Base-by-base conservation (phyloP, 192 early-diverging fungal species). In the Geranomyces michiganensis region DNA sequence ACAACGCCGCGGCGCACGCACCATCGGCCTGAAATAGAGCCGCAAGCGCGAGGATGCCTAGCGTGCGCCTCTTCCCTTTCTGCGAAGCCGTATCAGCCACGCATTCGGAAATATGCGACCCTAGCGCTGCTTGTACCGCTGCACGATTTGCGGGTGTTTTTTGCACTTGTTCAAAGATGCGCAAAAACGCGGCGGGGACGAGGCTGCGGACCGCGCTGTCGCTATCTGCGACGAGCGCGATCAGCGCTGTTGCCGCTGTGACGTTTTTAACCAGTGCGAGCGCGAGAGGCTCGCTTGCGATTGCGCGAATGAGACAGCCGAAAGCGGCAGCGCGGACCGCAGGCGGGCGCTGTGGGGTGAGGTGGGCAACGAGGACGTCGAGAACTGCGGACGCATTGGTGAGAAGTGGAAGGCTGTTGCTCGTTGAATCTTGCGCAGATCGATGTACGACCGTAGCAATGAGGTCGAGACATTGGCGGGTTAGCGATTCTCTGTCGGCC, bases 21-120 rank as follows among this genome's bases (percentile, higher is more conserved):
- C 55, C 73, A 27, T 81, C 82, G 0, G 89, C 85, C 62, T 93
- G 90, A 56, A 94, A 91, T 26, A 94, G 48, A 1, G 89, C 74
- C 0, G 81, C 82, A 9, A 93, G 66, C 0, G 92, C 86, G 24
- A 60, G 62, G 19, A 82, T 53, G 13, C 81, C 81, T 27, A 27
- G 30, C 13, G 62, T n/a, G 30, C 64, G 62, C 12, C 9, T 41
- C 15, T 60, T 60, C n/a, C n/a, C 51, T 53, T 53, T 15, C 51
- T 14, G 15, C 3, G 68, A 5, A 12, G 53, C 32, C 71, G 12
- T 32, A 60, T 8, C 41, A 5, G 71, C 75, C 13, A 72, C 0
- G 49, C 67, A 65, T 47, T 30, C 29, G 19, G 24, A 13, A 27
- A 75, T 62, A 14, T 56, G 19, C 33, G 30, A 27, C 4, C 14